A percentile compares a stretch with the other conserved stretches of the same genome.
phyloP scores from a whole-genome alignment of 768 basidiomycete genomes.

The Lentinula detonsa region DNA sequence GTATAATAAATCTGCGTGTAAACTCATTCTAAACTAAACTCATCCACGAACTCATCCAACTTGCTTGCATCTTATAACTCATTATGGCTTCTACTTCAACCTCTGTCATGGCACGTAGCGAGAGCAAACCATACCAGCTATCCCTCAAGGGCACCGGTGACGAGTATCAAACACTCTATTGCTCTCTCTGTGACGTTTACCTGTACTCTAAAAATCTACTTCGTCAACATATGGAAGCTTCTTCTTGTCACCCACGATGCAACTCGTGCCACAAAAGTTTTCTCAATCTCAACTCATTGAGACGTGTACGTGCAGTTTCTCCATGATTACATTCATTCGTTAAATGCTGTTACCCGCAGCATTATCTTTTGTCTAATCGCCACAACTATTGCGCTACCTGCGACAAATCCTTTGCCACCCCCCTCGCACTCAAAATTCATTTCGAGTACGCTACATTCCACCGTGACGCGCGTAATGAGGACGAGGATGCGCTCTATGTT shows the following conservation, averaged over 20 bases:
- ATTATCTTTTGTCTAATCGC: conserved; percentile 19
- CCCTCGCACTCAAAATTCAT: conserved; percentile 23
- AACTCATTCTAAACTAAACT: not conserved
- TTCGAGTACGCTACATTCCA: conserved; percentile 22
- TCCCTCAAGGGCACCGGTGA: too few species aligned
- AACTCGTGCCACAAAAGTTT: conserved; percentile 21
- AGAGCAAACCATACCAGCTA: not conserved
- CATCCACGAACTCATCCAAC: conserved; percentile 1
- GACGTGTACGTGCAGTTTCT: conserved; percentile 17
- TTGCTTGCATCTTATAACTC: not conserved
- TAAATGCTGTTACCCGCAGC: conserved; percentile 13
- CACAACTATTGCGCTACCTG: conserved; percentile 27
- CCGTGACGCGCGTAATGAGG: conserved; percentile 11
- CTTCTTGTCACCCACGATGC: conserved; percentile 14
- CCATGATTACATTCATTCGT: not conserved
- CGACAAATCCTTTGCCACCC: conserved; percentile 20
- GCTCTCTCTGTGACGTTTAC: too few species aligned
- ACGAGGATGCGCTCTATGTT: conserved; percentile 1
- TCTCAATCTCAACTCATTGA: conserved; percentile 23
- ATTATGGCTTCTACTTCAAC: not conserved
- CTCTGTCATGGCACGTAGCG: not conserved
- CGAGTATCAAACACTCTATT: too few species aligned
- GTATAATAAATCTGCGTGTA: not conserved
- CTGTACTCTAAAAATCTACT: too few species aligned
- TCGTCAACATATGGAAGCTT: too few species aligned